Percentiles rank a stretch among this genome's conserved stretches.
Conservation (phyloP, 495 filamentous ascomycete genomes). For the Trichoderma parareesei region DNA sequence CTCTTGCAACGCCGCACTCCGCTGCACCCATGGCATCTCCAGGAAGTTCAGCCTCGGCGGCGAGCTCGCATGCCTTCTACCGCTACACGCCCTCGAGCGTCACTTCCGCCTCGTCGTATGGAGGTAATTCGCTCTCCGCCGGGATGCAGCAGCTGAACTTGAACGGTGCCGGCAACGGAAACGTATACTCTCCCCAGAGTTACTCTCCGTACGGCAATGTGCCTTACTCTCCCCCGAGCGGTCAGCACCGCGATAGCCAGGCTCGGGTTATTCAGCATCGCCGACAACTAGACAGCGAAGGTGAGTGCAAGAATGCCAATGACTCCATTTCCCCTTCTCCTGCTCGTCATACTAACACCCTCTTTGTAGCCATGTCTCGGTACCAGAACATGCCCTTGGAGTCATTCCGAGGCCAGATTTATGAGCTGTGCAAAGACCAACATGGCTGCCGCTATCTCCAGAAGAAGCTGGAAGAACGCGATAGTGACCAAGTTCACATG, state of each 20-base stretch:
- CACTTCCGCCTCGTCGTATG: slow-evolving; percentile 23
- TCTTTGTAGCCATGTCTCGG: slow-evolving; percentile 48
- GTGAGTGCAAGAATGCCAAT: slow-evolving; percentile 24
- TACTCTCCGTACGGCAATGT: slow-evolving; percentile 33
- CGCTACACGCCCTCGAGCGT: slow-evolving; percentile 15
- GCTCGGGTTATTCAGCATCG: slow-evolving; percentile 63
- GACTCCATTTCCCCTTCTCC: background rate
- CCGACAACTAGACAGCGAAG: slow-evolving; percentile 55
- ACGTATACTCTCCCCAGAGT: slow-evolving; percentile 41
- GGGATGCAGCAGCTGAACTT: slow-evolving; percentile 52
- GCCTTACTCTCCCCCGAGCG: slow-evolving; percentile 33
- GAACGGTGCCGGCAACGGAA: slow-evolving; percentile 25
- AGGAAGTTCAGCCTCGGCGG: slow-evolving; percentile 15
- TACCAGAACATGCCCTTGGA: slow-evolving; percentile 75
- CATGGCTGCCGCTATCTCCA: slow-evolving; percentile 93
- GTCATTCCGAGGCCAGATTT: slow-evolving; percentile 69
- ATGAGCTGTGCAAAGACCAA: slow-evolving; percentile 88
- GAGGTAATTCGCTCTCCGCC: slow-evolving; percentile 49
- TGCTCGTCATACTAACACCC: background rate
- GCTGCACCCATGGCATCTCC: slow-evolving; percentile 1
- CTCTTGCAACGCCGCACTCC: slow-evolving; percentile 10
- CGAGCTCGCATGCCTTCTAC: slow-evolving; percentile 22
- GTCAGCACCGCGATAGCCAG: slow-evolving; percentile 53
- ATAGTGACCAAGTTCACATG: slow-evolving; percentile 72
- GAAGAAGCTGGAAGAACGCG: slow-evolving; percentile 90